A percentile compares a stretch with the other conserved stretches of the same genome.
Evolutionary conservation across 805 yeast genomes (phyloP).

Genomic region (Sugiyamaella mastotermitis): DNA sequence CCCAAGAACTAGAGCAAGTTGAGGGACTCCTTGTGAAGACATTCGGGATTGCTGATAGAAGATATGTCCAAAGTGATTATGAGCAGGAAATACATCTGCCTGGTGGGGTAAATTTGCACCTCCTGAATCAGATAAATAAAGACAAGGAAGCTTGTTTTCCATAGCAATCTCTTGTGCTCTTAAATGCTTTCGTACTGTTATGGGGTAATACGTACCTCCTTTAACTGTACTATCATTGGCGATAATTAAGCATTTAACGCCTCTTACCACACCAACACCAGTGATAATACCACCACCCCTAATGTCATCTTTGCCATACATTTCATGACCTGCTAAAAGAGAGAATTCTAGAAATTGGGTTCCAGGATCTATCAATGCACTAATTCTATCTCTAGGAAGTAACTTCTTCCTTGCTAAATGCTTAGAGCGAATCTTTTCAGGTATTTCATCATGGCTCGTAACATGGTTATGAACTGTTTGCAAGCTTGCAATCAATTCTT

Average conservation of each 20-base stretch:
- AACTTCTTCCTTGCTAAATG: conserved; percentile 26
- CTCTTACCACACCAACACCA: conserved; percentile 27
- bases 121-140: conserved; percentile 28
- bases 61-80: conserved; percentile 30
- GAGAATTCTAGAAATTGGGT: conserved; percentile 28
- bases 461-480: conserved; percentile 18
- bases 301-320: conserved; percentile 28
- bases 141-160: conserved; percentile 28
- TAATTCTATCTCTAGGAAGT: conserved; percentile 28
- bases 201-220: conserved; percentile 32
- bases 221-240: conserved; percentile 31
- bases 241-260: conserved; percentile 26
- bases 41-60: conserved; percentile 29
- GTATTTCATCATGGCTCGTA: conserved; percentile 20
- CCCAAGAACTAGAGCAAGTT: conserved; percentile 28
- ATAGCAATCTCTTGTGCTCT: conserved; percentile 30
- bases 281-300: conserved; percentile 31
- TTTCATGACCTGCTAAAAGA: conserved; percentile 26
- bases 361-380: conserved; percentile 28
- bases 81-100: conserved; percentile 31
- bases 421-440: conserved; percentile 25
- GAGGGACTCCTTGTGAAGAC: conserved; percentile 28
- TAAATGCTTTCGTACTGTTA: conserved; percentile 29
- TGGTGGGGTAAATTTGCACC: conserved; percentile 32
- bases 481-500: conserved; percentile 15